Evolutionary conservation across 768 basidiomycete species (phyloP), one percentile per base, ranked within the genome.

Genomic region (Lentinus brumalis): DNA sequence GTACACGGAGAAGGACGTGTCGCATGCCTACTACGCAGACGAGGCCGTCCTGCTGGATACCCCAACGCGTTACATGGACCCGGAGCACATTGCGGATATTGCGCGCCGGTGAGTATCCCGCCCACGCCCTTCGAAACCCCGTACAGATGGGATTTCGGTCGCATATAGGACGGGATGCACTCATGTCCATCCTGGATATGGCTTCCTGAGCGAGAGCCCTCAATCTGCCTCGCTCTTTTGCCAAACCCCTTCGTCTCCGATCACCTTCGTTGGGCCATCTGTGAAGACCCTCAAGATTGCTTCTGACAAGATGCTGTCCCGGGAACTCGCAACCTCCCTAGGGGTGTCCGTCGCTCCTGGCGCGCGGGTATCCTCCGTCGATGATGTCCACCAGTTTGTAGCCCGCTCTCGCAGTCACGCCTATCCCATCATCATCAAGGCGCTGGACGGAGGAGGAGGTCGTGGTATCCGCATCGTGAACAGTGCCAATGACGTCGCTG

Each of bases 361-460:
- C 9, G 62, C 61, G 1, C 52, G 30, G 14, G 60, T 75, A 9
- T 62, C 69, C 1, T 61, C 53, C 0, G 68, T 69, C 0, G 60
- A 66, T 5, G 71, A 72, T 16, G 57, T 70, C 65, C 18, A 67
- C 62, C 35, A 47, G 21, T 67, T 70, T 18, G 71, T 69, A 1
- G 51, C 59, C 10, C 31, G 47, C 14, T 65, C 38, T 5, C 51
- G 53, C 16, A 1, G 11, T 3, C 9, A 75, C 21, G 77, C 77
- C 5, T 80, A 67, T 42, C 76, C 76, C 0, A 68, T 74, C 11
- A 68, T 75, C 61, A 65, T 75, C 62, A 75, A 75, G 62, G 74
- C 75, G 0, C 69, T 71, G 0, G 73, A 70, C 4, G 76, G 76
- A 16, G 76, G 76, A 0, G 76, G 76, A 12, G 76, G 76, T 0